Percentiles rank a stretch among this genome's conserved stretches.
phyloP scores from a whole-genome alignment of 192 early-diverging fungal species.

The Podila clonocystis region DNA sequence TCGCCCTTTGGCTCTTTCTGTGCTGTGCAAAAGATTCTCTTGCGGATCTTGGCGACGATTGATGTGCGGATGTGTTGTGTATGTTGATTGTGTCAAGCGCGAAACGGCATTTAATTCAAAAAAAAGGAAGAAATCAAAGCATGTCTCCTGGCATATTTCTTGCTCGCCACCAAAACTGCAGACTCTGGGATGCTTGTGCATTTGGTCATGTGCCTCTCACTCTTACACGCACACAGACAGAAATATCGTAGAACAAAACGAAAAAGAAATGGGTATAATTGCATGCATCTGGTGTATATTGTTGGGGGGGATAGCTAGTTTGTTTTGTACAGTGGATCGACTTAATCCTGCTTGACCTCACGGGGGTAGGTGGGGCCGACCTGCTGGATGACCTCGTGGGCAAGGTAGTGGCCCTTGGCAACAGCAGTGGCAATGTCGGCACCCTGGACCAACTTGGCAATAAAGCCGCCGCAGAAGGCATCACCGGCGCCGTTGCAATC shows the following conservation, averaged over 20 bases:
- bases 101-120: no score
- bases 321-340: background rate
- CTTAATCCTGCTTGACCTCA: slow-evolving; percentile 26
- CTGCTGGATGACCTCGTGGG: slow-evolving; percentile 85
- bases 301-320: background rate
- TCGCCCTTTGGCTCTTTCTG: no score
- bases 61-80: no score
- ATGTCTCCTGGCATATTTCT: no score
- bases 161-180: no score
- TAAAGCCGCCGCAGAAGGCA: slow-evolving; percentile 95
- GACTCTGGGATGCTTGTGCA: no score
- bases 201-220: no score
- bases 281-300: background rate
- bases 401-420: slow-evolving; percentile 92
- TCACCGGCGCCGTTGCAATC: slow-evolving; percentile 99
- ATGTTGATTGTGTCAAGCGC: no score
- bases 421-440: slow-evolving; percentile 70
- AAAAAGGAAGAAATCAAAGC: no score
- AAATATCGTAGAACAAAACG: background rate
- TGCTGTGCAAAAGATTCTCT: no score
- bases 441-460: slow-evolving; percentile 85
- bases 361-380: slow-evolving; percentile 79
- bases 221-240: no score
- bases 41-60: no score
- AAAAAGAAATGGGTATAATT: background rate